Conservation (phyloP, 768 basidiomycete genomes). For the Dacryopinax spathularia region DNA sequence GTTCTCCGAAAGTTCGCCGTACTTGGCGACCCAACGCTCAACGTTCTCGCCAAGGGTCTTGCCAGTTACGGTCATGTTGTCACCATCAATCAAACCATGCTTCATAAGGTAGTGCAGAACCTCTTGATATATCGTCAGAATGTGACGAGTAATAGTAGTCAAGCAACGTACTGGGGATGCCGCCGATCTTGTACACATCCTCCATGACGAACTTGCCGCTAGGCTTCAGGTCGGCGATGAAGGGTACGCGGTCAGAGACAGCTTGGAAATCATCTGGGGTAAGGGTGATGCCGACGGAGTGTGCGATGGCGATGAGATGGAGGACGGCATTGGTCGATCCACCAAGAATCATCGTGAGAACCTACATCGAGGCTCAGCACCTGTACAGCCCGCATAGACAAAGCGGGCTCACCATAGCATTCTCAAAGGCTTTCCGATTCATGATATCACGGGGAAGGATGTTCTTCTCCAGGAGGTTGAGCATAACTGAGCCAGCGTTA, state of each 20-base stretch:
- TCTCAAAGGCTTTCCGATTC: constrained; percentile 93
- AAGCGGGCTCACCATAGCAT: constrained; percentile 62
- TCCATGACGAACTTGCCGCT: constrained; percentile 99
- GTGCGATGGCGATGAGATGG: constrained; percentile 92
- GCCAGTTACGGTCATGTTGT: constrained; percentile 83
- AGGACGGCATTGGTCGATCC: constrained; percentile 97
- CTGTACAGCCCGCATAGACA: not conserved
- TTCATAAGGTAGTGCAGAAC: constrained; percentile 75
- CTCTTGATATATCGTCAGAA: constrained; percentile 33
- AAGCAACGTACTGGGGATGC: constrained; percentile 68
- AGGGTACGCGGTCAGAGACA: constrained; percentile 84
- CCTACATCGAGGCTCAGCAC: constrained; percentile 32
- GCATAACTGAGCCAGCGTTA: constrained; percentile 67
- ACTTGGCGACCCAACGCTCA: constrained; percentile 68
- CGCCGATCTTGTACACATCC: constrained; percentile 88
- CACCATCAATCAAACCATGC: constrained; percentile 77
- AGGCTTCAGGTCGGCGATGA: constrained; percentile 92
- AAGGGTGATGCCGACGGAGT: constrained; percentile 81
- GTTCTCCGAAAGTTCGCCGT: constrained; percentile 55
- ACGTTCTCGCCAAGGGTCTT: constrained; percentile 83
- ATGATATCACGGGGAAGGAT: constrained; percentile 91
- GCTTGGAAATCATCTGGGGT: constrained; percentile 84
- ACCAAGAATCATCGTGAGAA: constrained; percentile 89
- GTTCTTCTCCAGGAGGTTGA: constrained; percentile 76
- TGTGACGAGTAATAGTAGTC: not conserved